A percentile compares a stretch with the other conserved stretches of the same genome.
phyloP scores from a whole-genome alignment of 306 rosid genomes.

The Sesbania bispinosa region DNA sequence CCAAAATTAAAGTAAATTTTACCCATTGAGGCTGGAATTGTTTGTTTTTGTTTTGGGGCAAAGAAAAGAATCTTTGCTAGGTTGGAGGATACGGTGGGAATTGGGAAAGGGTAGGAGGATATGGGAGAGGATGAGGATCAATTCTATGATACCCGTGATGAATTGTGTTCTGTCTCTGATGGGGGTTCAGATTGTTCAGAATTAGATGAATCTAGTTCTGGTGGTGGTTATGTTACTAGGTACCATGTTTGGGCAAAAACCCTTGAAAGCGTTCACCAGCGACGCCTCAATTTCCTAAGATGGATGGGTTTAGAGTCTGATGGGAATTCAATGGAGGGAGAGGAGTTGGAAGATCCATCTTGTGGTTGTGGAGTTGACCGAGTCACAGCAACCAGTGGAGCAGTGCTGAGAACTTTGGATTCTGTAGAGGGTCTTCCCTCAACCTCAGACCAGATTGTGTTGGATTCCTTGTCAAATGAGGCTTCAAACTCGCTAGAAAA shows the following conservation, averaged over 20 bases:
- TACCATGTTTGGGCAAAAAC: conserved; percentile 43
- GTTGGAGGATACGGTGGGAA: background rate
- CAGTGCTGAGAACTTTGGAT: conserved; percentile 44
- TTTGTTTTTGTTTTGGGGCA: background rate
- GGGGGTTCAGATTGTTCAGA: conserved; percentile 46
- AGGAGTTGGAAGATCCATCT: conserved; percentile 32
- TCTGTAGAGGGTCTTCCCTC: conserved; percentile 38
- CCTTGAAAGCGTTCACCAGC: conserved; percentile 50
- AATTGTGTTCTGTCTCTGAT: conserved; percentile 64
- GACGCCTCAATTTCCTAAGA: conserved; percentile 59
- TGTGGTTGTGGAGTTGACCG: conserved; percentile 40
- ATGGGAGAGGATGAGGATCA: too few species aligned
- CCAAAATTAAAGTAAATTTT: background rate
- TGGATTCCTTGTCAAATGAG: conserved; percentile 39
- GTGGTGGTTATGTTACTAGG: conserved; percentile 17
- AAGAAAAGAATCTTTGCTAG: conserved; percentile 22
- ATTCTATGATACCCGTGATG: conserved; percentile 73
- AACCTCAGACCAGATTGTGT: conserved; percentile 33
- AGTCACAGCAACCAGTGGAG: conserved; percentile 41
- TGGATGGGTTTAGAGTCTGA: conserved; percentile 59
- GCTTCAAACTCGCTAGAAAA: conserved; percentile 32
- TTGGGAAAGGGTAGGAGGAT: too few species aligned
- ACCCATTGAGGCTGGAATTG: background rate
- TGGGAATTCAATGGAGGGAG: conserved; percentile 19
- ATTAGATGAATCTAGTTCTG: conserved; percentile 41